Base-by-base conservation (phyloP, 2,329 filamentous ascomycete species). In the Fusarium redolens region DNA sequence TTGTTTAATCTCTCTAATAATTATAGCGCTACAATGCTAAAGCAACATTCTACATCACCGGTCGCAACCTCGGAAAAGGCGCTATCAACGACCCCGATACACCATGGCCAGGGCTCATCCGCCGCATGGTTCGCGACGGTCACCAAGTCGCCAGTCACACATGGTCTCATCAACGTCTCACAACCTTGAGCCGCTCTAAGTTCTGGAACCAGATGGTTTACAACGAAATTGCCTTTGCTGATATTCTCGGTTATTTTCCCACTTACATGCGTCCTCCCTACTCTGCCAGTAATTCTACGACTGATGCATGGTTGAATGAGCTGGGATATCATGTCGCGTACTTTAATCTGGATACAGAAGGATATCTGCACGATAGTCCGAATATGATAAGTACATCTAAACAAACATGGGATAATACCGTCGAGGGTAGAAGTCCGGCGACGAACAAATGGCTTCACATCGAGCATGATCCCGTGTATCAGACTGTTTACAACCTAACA, bases 291-390 rank as follows among this genome's bases (percentile, higher is more conserved):
- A 83, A 83, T 55, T 64, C 64, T 7, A 78, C 72, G 0, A 84
- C 82, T 11, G 82, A 85, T 51, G 79, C 74, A 25, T 79, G 82
- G 79, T 75, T 86, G 45, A 79, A 74, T 18, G 79, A 80, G 31
- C 73, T 90, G 10, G 86, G 86, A n/a, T 90, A 90, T 78, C 87
- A 90, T 75, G 77, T 90, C 75, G 84, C 85, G 33, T 89, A 90
- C 80, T 90, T 89, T 74, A 86, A 90, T 76, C 81, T 91, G 48
- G 89, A 91, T 75, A 91, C 89, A 6, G 85, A 89, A 61, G 89
- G 90, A 61, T 91, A 90, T 76, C 81, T 89, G 60, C 86, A 90
- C 73, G 82, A 86, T 60, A 81, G 80, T 20, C 82, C 87, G 10
- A 80, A 85, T 40, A 82, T 82, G 63, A 89, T 90, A 72, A 79